Percentiles rank a stretch among this genome's conserved stretches.
Conservation (phyloP, 345 rosid genomes). For the Lepidium sativum region DNA sequence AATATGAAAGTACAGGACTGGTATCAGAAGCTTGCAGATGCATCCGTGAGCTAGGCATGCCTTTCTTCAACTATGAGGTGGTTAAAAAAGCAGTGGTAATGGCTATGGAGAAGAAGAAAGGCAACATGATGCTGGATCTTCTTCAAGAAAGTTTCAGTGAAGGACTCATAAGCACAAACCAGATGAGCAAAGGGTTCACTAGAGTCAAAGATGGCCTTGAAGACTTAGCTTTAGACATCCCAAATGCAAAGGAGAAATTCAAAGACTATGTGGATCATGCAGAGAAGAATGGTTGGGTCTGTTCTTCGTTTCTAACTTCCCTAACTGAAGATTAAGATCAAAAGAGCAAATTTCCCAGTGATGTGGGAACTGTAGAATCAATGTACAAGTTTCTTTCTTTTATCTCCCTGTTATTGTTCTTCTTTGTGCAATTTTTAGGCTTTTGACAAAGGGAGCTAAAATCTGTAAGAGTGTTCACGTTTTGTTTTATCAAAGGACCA, state of each 20-base stretch:
- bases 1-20: slow-evolving; percentile 68
- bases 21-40: slow-evolving; percentile 79
- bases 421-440: slow-evolving; percentile 10
- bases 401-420: slow-evolving; percentile 1
- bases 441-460: slow-evolving; percentile 10
- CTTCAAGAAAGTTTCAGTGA: slow-evolving; percentile 60
- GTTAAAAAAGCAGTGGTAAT: slow-evolving; percentile 90
- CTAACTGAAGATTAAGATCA: neutral
- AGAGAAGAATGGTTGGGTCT: slow-evolving; percentile 69
- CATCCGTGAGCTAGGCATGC: slow-evolving; percentile 78
- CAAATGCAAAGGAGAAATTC: slow-evolving; percentile 73
- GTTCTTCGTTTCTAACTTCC: slow-evolving; percentile 32
- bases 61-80: slow-evolving; percentile 87
- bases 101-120: slow-evolving; percentile 98
- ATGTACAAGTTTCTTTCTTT: slow-evolving; percentile 3
- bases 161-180: slow-evolving; percentile 73
- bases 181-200: slow-evolving; percentile 80
- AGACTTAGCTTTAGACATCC: slow-evolving; percentile 79
- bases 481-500: neutral
- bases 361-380: neutral
- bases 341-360: neutral
- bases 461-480: neutral
- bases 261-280: slow-evolving; percentile 50
- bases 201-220: slow-evolving; percentile 75
- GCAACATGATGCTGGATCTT: slow-evolving; percentile 55